Evolutionary conservation across 257 asterid species (phyloP).

Genomic region (Linderniella brevidens): DNA sequence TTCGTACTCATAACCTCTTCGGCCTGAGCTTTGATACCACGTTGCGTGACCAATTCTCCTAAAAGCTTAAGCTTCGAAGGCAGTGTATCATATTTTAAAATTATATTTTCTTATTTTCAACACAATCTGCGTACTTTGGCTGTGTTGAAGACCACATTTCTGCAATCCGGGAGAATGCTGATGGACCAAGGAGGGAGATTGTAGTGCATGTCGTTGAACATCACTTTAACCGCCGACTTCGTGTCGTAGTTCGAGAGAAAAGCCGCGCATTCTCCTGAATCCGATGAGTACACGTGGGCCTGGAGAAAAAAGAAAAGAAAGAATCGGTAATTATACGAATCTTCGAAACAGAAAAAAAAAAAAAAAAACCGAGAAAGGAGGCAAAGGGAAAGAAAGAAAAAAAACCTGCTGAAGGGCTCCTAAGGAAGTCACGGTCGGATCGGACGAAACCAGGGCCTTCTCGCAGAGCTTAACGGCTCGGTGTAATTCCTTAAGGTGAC

Average conservation of each 20-base stretch:
- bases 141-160: slow-evolving; percentile 56
- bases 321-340: not conserved
- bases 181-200: slow-evolving; percentile 79
- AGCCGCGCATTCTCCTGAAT: slow-evolving; percentile 59
- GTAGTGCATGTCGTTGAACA: slow-evolving; percentile 34
- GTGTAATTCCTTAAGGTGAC: slow-evolving; percentile 89
- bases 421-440: slow-evolving; percentile 68
- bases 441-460: slow-evolving; percentile 60
- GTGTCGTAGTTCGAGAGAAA: slow-evolving; percentile 61
- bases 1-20: too few relatives aligned
- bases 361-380: too few relatives aligned
- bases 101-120: not conserved
- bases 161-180: slow-evolving; percentile 78
- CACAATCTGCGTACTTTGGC: slow-evolving; percentile 26
- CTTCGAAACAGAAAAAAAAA: not conserved
- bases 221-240: slow-evolving; percentile 24
- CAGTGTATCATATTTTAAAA: too few relatives aligned
- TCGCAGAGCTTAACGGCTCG: slow-evolving; percentile 70
- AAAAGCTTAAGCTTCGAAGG: too few relatives aligned
- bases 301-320: slow-evolving; percentile 11
- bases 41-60: too few relatives aligned
- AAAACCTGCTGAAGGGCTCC: slow-evolving; percentile 85
- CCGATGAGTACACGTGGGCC: slow-evolving; percentile 61
- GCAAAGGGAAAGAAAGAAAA: not conserved
- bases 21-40: too few relatives aligned